Evolutionary conservation across 345 rosid genomes (phyloP).

Genomic region (Populus tremula): DNA sequence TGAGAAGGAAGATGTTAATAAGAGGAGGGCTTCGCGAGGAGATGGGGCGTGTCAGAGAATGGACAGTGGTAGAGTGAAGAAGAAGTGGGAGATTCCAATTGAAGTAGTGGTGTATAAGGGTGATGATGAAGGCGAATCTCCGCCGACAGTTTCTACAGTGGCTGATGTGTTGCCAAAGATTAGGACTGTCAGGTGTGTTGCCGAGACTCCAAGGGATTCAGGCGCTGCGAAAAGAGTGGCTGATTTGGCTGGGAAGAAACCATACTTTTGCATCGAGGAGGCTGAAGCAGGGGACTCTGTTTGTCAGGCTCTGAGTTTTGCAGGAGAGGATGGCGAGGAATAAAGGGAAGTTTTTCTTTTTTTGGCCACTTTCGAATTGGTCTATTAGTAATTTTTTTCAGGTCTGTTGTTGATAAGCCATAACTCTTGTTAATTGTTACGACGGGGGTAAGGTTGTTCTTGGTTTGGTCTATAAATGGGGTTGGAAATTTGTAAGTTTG

Average conservation of each 20-base stretch:
- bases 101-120: slow-evolving; percentile 44
- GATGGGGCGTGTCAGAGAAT: slow-evolving; percentile 24
- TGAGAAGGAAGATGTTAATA: slow-evolving; percentile 54
- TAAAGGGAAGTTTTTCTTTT: not conserved
- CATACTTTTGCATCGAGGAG: slow-evolving; percentile 39
- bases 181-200: slow-evolving; percentile 43
- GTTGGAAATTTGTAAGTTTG: not conserved
- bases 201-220: slow-evolving; percentile 81
- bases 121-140: slow-evolving; percentile 35
- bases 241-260: slow-evolving; percentile 61
- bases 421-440: slow-evolving; percentile 20
- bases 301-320: slow-evolving; percentile 20
- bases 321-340: not conserved
- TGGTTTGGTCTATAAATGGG: not conserved
- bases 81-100: slow-evolving; percentile 87
- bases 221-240: slow-evolving; percentile 88
- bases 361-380: not conserved
- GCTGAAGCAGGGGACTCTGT: slow-evolving; percentile 13
- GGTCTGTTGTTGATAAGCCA: not conserved
- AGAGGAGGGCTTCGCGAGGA: slow-evolving; percentile 61
- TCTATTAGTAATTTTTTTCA: not conserved
- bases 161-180: slow-evolving; percentile 63
- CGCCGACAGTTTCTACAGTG: slow-evolving; percentile 20
- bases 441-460: not conserved
- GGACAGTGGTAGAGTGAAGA: slow-evolving; percentile 58